These are phyloP conservation scores for Takashimella tepidaria DNA, from an alignment of 1,284 basidiomycete genomes.

Conservation along the genomic window DNA sequence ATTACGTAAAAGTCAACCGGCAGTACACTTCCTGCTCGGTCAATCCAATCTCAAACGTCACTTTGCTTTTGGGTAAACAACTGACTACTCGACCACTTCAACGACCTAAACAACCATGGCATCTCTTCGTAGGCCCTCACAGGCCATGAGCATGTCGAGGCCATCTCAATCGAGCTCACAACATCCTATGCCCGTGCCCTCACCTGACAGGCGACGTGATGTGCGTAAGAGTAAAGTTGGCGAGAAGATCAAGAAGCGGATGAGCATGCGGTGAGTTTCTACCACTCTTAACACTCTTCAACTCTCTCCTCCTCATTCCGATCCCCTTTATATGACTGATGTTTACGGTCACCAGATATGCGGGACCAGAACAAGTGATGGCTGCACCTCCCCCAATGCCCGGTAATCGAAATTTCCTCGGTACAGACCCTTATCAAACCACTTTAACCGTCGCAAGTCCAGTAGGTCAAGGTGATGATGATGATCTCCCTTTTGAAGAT, in stretches of 20 bases:
- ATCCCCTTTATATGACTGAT: neutral
- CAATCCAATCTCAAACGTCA: too few species aligned
- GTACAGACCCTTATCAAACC: slow-evolving; percentile 31
- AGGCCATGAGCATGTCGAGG: slow-evolving; percentile 8
- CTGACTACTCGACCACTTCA: too few species aligned
- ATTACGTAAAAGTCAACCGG: too few species aligned
- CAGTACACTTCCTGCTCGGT: too few species aligned
- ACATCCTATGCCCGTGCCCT: neutral
- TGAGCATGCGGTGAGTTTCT: slow-evolving; percentile 69
- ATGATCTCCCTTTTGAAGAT: slow-evolving; percentile 8
- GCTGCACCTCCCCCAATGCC: slow-evolving; percentile 55
- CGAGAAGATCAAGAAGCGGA: slow-evolving; percentile 88
- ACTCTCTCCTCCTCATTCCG: neutral
- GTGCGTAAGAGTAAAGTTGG: slow-evolving; percentile 65
- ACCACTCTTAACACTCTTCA: slow-evolving; percentile 47
- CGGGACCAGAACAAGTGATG: slow-evolving; percentile 36
- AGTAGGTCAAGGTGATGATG: slow-evolving; percentile 16
- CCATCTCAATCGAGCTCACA: neutral
- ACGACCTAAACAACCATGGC: slow-evolving; percentile 35
- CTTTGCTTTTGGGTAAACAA: too few species aligned
- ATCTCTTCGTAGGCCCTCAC: slow-evolving; percentile 24
- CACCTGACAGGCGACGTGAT: slow-evolving; percentile 19
- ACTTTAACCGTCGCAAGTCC: slow-evolving; percentile 19
- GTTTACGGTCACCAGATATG: slow-evolving; percentile 21
- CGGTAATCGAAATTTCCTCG: slow-evolving; percentile 23